phyloP scores from a whole-genome alignment of 257 asterid genomes.

The Handroanthus guayacan region DNA sequence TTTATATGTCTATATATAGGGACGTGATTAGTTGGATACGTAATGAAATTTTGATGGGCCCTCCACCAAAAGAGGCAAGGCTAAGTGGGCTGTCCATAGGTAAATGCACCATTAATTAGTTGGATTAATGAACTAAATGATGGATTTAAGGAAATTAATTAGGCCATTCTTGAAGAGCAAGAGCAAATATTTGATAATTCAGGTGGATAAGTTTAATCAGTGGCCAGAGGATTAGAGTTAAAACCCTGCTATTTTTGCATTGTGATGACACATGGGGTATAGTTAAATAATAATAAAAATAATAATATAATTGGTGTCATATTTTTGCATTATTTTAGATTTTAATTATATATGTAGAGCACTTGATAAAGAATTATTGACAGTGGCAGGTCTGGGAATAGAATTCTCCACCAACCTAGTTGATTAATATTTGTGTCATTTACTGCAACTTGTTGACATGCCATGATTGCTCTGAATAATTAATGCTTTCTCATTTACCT shows the following conservation, averaged over 20 bases:
- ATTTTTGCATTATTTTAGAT: background rate
- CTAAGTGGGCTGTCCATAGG: slow-evolving; percentile 56
- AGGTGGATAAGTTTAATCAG: slow-evolving; percentile 27
- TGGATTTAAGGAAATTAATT: slow-evolving; percentile 33
- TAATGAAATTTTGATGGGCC: slow-evolving; percentile 37
- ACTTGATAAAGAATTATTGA: background rate
- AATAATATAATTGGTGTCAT: background rate
- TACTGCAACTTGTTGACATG: slow-evolving; percentile 34
- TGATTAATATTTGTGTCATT: slow-evolving; percentile 34
- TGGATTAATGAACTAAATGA: slow-evolving; percentile 37
- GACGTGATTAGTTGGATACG: slow-evolving; percentile 24
- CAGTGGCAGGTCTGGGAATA: background rate
- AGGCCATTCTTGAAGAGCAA: slow-evolving; percentile 14
- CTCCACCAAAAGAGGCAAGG: slow-evolving; percentile 66
- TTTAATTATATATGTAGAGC: background rate
- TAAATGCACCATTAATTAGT: slow-evolving; percentile 30
- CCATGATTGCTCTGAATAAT: slow-evolving; percentile 13
- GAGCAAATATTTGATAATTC: slow-evolving; percentile 39
- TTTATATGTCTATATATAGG: background rate
- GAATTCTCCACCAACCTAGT: slow-evolving; percentile 32
- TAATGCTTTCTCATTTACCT: too few species aligned
- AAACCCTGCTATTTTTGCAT: slow-evolving; percentile 38
- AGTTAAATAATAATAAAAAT: background rate
- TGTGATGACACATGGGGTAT: slow-evolving; percentile 30
- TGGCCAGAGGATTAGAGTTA: slow-evolving; percentile 41